Evolutionary conservation across 116 monocot genomes (phyloP).

Genomic region (Cymodocea nodosa): DNA sequence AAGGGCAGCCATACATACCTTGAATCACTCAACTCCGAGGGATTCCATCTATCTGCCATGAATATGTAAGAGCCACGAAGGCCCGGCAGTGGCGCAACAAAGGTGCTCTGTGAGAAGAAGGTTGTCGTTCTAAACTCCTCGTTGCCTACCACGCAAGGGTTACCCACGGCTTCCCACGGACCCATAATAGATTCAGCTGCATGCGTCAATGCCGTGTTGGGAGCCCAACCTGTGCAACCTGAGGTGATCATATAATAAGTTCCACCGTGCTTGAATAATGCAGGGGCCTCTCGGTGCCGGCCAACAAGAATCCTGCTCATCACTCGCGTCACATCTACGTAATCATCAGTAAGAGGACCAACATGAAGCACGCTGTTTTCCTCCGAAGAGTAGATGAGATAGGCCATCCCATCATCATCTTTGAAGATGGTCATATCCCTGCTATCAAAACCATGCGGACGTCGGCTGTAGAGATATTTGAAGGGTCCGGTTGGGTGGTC

Average conservation of each 20-base stretch:
- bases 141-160: constrained; percentile 78
- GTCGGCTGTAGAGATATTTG: constrained; percentile 55
- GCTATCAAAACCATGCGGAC: constrained; percentile 69
- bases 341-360: constrained; percentile 64
- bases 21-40: constrained; percentile 63
- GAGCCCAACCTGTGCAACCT: constrained; percentile 81
- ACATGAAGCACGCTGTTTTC: constrained; percentile 85
- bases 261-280: constrained; percentile 57
- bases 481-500: constrained; percentile 73
- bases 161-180: constrained; percentile 86
- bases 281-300: constrained; percentile 85
- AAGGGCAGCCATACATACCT: constrained; percentile 85
- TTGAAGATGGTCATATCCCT: constrained; percentile 94
- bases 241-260: constrained; percentile 96
- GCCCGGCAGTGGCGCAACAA: constrained; percentile 47
- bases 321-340: constrained; percentile 34
- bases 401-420: constrained; percentile 67
- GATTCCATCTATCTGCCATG: constrained; percentile 93
- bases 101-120: constrained; percentile 84
- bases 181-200: constrained; percentile 78
- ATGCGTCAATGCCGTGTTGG: constrained; percentile 63
- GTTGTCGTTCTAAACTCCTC: constrained; percentile 57
- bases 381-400: constrained; percentile 82
- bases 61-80: constrained; percentile 65
- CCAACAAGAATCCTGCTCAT: constrained; percentile 59